These are phyloP conservation scores for cucumber (Cucumis sativus) DNA, from an alignment of 306 rosid genomes.

Conservation along the genomic window Cucumber_9930_V3 NC_026655.2:23767501-23768000, in stretches of 20 bases:
- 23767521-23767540: slow-evolving; percentile 81
- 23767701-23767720: background rate
- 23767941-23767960: slow-evolving; percentile 19
- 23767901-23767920: slow-evolving; percentile 27
- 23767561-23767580: slow-evolving; percentile 33
- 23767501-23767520: slow-evolving; percentile 85
- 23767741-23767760: background rate
- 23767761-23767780: background rate
- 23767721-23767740: background rate
- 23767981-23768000: slow-evolving; percentile 40
- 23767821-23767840: slow-evolving; percentile 24
- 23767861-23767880: slow-evolving; percentile 45
- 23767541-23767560: slow-evolving; percentile 45
- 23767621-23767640: slow-evolving; percentile 11
- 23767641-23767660: background rate
- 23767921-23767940: slow-evolving; percentile 20
- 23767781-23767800: background rate
- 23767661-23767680: slow-evolving; percentile 14
- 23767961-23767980: slow-evolving; percentile 16
- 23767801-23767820: background rate
- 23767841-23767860: slow-evolving; percentile 76
- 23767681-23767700: slow-evolving; percentile 21
- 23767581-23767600: slow-evolving; percentile 41
- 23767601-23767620: slow-evolving; percentile 21
- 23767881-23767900: slow-evolving; percentile 22